Conservation (phyloP, 2,329 filamentous ascomycete genomes). For the Aureobasidium mangrovei region DNA sequence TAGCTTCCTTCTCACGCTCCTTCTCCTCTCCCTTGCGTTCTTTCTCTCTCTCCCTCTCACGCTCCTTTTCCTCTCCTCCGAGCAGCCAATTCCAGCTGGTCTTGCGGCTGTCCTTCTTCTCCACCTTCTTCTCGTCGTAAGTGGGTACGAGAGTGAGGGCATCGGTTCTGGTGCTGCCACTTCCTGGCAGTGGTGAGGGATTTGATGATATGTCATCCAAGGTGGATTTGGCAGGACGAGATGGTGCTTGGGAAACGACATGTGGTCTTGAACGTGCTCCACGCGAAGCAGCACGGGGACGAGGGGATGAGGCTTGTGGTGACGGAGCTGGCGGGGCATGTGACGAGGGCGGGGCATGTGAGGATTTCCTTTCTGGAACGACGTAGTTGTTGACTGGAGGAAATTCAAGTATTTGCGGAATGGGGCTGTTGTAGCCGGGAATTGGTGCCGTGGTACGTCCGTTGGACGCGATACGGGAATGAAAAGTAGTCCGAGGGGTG, state of each 20-base stretch:
- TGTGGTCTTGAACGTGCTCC: slow-evolving; percentile 23
- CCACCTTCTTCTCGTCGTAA: slow-evolving; percentile 62
- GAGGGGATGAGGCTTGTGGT: neutral
- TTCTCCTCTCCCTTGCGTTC: slow-evolving; percentile 19
- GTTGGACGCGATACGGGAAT: slow-evolving; percentile 48
- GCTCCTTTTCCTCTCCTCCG: slow-evolving; percentile 58
- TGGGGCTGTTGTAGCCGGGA: slow-evolving; percentile 37
- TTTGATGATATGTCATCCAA: slow-evolving; percentile 57
- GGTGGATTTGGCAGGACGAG: slow-evolving; percentile 26
- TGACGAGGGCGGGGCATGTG: slow-evolving; percentile 18
- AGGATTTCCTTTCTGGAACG: slow-evolving; percentile 45
- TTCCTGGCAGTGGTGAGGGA: slow-evolving; percentile 61
- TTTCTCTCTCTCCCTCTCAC: slow-evolving; percentile 41
- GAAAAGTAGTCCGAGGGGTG: slow-evolving; percentile 38
- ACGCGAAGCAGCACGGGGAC: slow-evolving; percentile 21
- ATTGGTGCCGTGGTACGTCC: slow-evolving; percentile 47
- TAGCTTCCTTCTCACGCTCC: slow-evolving; percentile 15
- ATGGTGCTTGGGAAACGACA: slow-evolving; percentile 31
- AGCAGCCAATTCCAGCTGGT: slow-evolving; percentile 83
- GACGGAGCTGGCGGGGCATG: slow-evolving; percentile 24
- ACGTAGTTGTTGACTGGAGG: slow-evolving; percentile 31
- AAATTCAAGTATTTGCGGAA: slow-evolving; percentile 59
- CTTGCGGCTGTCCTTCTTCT: slow-evolving; percentile 61
- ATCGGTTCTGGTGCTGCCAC: slow-evolving; percentile 60
- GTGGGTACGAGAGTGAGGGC: slow-evolving; percentile 74